Percentiles rank a stretch among this genome's conserved stretches.
Conservation (phyloP, 1,139 yeast species). For the Yamadazyma mexicana region DNA sequence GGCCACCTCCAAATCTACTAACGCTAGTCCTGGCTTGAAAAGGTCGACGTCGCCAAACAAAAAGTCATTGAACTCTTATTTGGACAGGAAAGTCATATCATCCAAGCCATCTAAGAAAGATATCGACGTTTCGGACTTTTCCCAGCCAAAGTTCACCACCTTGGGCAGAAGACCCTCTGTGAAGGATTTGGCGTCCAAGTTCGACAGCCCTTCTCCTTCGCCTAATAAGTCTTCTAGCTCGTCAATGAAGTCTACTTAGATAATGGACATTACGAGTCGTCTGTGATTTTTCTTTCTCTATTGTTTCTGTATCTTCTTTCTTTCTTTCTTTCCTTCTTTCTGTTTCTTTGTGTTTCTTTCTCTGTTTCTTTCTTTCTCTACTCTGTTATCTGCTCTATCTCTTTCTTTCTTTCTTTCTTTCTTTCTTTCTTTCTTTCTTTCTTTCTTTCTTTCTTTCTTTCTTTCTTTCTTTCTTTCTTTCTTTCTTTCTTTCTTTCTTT, state of each 20-base stretch:
- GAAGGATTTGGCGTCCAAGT: slow-evolving; percentile 33
- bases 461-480: too few relatives aligned
- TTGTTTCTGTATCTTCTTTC: too few relatives aligned
- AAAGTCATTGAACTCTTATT: slow-evolving; percentile 29
- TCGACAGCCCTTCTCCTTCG: slow-evolving; percentile 23
- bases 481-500: too few relatives aligned
- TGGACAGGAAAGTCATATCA: slow-evolving; percentile 20
- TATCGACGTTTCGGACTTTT: slow-evolving; percentile 24
- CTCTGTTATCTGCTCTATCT: too few relatives aligned
- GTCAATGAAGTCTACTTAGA: slow-evolving; percentile 10
- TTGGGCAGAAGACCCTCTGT: slow-evolving; percentile 35
- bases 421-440: too few relatives aligned
- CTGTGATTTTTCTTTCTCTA: too few relatives aligned
- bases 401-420: too few relatives aligned
- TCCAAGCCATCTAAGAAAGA: slow-evolving; percentile 34
- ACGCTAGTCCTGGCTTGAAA: slow-evolving; percentile 25
- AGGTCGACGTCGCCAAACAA: slow-evolving; percentile 44
- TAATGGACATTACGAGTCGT: background rate
- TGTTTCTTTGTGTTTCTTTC: too few relatives aligned
- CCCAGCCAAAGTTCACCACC: slow-evolving; percentile 32
- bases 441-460: too few relatives aligned
- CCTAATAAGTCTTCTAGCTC: slow-evolving; percentile 13
- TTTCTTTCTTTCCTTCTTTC: too few relatives aligned
- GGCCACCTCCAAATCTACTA: slow-evolving; percentile 21
- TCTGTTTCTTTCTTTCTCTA: too few relatives aligned